Conservation (phyloP, 2,329 filamentous ascomycete genomes). For the Trichoderma citrinoviride region DNA sequence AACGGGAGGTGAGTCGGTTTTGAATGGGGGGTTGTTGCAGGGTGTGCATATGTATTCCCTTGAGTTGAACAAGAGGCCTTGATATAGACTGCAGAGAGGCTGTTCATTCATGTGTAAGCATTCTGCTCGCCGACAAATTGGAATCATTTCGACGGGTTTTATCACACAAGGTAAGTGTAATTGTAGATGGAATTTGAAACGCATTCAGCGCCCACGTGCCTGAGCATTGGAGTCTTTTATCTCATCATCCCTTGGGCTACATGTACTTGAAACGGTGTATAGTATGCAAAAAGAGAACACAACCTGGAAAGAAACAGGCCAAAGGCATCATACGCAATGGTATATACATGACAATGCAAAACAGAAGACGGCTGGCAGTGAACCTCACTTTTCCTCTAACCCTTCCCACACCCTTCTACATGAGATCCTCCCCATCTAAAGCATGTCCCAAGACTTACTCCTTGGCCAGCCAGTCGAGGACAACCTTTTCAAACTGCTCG, state of each 20-base stretch:
- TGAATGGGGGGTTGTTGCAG: no score
- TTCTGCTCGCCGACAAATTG: no score
- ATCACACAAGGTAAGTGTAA: no score
- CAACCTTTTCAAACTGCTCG: conserved; percentile 43
- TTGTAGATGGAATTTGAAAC: not conserved
- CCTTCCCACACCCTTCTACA: not conserved
- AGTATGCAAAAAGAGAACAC: not conserved
- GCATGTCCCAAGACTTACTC: not conserved
- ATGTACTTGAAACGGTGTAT: not conserved
- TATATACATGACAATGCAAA: not conserved
- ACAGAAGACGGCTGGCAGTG: not conserved
- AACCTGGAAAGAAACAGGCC: not conserved
- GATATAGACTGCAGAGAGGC: no score
- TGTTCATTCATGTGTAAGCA: no score
- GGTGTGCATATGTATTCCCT: no score
- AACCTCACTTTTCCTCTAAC: not conserved
- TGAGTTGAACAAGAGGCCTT: no score
- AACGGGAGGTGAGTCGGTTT: no score
- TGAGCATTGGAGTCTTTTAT: no score
- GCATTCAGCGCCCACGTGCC: not conserved
- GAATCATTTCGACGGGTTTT: no score
- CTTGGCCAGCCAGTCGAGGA: conserved; percentile 44
- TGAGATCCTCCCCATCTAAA: not conserved
- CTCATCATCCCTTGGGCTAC: no score
- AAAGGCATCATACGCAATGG: not conserved